phyloP scores from a whole-genome alignment of 192 early-diverging fungal genomes.

The Geranomyces michiganensis region DNA sequence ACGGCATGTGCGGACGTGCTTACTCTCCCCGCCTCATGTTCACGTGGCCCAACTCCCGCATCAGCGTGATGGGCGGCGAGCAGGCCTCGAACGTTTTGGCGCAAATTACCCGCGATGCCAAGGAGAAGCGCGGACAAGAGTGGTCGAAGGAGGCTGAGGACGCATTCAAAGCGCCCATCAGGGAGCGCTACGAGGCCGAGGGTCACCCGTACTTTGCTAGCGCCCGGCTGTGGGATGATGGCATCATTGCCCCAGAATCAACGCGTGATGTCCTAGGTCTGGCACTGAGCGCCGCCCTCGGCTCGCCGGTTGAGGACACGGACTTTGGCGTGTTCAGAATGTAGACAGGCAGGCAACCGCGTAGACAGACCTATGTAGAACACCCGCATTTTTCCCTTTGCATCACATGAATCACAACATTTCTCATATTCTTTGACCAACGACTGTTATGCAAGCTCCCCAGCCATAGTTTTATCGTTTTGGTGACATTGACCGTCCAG shows the following conservation, averaged over 20 bases:
- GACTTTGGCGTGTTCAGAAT: constrained; percentile 96
- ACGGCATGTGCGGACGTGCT: constrained; percentile 96
- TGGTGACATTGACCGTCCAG: no score
- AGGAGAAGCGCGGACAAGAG: constrained; percentile 71
- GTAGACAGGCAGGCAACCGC: constrained; percentile 52
- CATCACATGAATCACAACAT: no score
- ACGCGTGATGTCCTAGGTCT: constrained; percentile 88
- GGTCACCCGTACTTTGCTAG: constrained; percentile 95
- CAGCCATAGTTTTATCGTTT: no score
- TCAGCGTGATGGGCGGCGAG: constrained; percentile 98
- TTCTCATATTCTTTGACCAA: no score
- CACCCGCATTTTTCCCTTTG: no score
- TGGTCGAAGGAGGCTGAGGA: constrained; percentile 81
- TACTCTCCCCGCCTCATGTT: constrained; percentile 93
- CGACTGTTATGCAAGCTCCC: no score
- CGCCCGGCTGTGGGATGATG: constrained; percentile 92
- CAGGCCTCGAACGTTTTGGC: constrained; percentile 92
- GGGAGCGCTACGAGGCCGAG: constrained; percentile 84
- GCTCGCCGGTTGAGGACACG: constrained; percentile 72
- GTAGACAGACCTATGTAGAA: no score
- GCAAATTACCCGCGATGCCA: constrained; percentile 70
- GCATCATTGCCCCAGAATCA: constrained; percentile 86
- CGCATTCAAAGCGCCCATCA: constrained; percentile 80
- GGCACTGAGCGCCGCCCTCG: constrained; percentile 77
- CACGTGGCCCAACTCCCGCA: constrained; percentile 91